These are phyloP conservation scores for Aspergillus aculeatinus DNA, from an alignment of 2,329 filamentous ascomycete genomes.

Conservation along the genomic window DNA sequence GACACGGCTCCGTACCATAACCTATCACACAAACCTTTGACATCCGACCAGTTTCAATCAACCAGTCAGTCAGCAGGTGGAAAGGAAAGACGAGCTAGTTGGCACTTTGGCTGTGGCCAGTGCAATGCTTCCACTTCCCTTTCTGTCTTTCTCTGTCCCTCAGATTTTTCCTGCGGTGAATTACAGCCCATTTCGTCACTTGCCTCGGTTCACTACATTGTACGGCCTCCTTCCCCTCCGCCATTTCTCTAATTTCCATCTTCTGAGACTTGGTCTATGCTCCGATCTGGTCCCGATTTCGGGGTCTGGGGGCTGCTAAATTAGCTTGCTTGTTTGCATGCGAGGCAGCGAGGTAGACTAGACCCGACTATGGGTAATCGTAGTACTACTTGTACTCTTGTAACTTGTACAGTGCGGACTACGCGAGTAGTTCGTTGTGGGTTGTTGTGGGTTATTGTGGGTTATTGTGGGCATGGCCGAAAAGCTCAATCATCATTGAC, in stretches of 20 bases:
- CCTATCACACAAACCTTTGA: constrained; percentile 19
- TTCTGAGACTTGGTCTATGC: background rate
- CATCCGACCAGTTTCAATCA: constrained; percentile 7
- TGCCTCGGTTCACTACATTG: too few species aligned
- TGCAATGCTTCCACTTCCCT: background rate
- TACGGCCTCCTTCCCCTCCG: background rate
- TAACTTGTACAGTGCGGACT: too few species aligned
- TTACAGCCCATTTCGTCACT: background rate
- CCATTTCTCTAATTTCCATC: background rate
- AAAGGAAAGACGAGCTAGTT: background rate
- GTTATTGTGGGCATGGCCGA: background rate
- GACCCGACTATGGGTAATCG: too few species aligned
- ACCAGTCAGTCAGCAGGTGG: background rate
- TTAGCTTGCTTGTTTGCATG: background rate
- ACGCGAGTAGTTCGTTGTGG: too few species aligned
- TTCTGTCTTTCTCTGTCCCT: background rate
- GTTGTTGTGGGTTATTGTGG: too few species aligned
- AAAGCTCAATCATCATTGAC: background rate
- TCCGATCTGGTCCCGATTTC: background rate
- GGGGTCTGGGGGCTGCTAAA: background rate
- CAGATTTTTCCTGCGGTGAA: background rate
- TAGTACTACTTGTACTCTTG: too few species aligned
- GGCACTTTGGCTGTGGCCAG: background rate
- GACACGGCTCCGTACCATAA: too few species aligned
- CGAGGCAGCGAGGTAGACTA: too few species aligned